A percentile compares a stretch with the other conserved stretches of the same genome.
Conservation (phyloP, 805 yeast species). For the Candida boleticola region DNA sequence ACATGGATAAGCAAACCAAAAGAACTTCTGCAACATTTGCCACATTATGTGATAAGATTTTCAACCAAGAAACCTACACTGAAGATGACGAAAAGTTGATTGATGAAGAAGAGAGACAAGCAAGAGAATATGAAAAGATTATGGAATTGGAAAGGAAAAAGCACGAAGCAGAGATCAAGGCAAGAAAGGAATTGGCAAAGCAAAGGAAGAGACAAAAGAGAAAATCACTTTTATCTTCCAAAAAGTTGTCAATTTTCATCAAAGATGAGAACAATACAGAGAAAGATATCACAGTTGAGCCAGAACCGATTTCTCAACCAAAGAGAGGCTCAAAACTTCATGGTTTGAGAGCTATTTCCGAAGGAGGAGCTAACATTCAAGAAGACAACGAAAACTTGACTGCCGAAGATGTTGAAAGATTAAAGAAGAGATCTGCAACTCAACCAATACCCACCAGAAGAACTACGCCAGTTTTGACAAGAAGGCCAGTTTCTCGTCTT, state of each 20-base stretch:
- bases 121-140: constrained; percentile 45
- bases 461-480: constrained; percentile 39
- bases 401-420: constrained; percentile 41
- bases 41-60: constrained; percentile 70
- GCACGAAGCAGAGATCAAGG: constrained; percentile 53
- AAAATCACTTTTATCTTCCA: constrained; percentile 37
- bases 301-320: constrained; percentile 32
- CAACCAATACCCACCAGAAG: constrained; percentile 35
- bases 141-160: constrained; percentile 46
- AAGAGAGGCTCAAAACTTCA: constrained; percentile 31
- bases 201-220: constrained; percentile 42
- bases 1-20: constrained; percentile 68
- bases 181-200: constrained; percentile 46
- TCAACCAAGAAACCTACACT: constrained; percentile 59
- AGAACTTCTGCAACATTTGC: constrained; percentile 80
- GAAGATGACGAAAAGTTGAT: constrained; percentile 48
- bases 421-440: constrained; percentile 48
- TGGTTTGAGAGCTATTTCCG: constrained; percentile 36
- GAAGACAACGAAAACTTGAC: constrained; percentile 35
- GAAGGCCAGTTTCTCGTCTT: constrained; percentile 55
- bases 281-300: constrained; percentile 24
- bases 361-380: constrained; percentile 20
- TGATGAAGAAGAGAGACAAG: constrained; percentile 42
- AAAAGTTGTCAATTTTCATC: constrained; percentile 34
- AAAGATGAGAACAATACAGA: constrained; percentile 35